These are phyloP conservation scores for Phytopythium litorale DNA, from an alignment of 352 stramenopile genomes.

Conservation along the genomic window DNA sequence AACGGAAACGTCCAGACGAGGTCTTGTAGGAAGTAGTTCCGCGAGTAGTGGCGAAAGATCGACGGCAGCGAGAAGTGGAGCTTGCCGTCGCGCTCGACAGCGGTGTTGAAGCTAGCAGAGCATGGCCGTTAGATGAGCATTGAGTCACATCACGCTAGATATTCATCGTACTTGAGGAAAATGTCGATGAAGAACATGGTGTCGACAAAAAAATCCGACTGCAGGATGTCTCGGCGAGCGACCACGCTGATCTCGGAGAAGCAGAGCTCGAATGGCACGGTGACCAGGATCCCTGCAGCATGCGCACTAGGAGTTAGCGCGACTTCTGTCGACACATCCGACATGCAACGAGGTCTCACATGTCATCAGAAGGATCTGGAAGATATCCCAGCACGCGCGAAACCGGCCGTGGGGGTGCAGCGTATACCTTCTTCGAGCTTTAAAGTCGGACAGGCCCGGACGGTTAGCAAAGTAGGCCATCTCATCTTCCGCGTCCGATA, in stretches of 20 bases:
- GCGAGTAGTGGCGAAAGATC: slow-evolving; percentile 50
- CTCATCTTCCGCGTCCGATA: slow-evolving; percentile 54
- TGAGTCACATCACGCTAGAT: background rate
- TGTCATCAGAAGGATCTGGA: slow-evolving; percentile 51
- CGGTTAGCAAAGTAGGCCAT: slow-evolving; percentile 63
- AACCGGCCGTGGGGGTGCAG: slow-evolving; percentile 62
- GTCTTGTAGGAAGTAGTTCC: slow-evolving; percentile 56
- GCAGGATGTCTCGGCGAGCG: slow-evolving; percentile 34
- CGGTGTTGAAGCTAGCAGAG: slow-evolving; percentile 64
- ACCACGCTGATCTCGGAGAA: slow-evolving; percentile 36
- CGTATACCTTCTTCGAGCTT: slow-evolving; percentile 35
- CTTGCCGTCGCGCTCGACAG: slow-evolving; percentile 64
- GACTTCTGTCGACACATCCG: background rate
- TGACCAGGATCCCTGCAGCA: slow-evolving; percentile 48
- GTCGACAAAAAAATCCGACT: slow-evolving; percentile 63
- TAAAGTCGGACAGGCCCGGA: slow-evolving; percentile 40
- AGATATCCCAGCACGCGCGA: slow-evolving; percentile 54
- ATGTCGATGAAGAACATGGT: slow-evolving; percentile 65
- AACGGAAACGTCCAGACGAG: slow-evolving; percentile 67
- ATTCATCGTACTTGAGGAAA: slow-evolving; percentile 43
- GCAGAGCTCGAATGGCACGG: slow-evolving; percentile 67
- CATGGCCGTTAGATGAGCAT: background rate
- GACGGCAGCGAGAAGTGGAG: slow-evolving; percentile 58
- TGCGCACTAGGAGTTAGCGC: slow-evolving; percentile 3
- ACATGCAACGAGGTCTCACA: slow-evolving; percentile 31